Percentiles rank a stretch among this genome's conserved stretches.
phyloP scores from a whole-genome alignment of 2,329 filamentous ascomycete species.

The Capronia americana region DNA sequence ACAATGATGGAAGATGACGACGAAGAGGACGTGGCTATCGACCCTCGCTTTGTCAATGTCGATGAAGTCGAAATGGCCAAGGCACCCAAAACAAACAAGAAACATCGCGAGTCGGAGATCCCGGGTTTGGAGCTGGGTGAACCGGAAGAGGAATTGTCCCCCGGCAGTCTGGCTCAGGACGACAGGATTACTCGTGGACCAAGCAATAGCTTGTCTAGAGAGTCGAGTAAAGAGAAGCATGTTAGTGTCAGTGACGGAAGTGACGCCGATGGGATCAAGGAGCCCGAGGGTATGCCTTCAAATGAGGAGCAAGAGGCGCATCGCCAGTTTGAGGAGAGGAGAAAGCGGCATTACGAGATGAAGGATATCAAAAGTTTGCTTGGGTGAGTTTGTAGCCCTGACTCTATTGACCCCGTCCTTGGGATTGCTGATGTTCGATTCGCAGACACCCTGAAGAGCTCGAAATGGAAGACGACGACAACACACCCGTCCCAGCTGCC shows the following conservation, averaged over 20 bases:
- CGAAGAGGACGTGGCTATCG: slow-evolving; percentile 46
- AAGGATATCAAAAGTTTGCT: slow-evolving; percentile 87
- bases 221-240: slow-evolving; percentile 66
- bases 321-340: slow-evolving; percentile 83
- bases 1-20: slow-evolving; percentile 88
- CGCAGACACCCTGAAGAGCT: slow-evolving; percentile 67
- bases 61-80: slow-evolving; percentile 69
- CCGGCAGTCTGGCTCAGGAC: slow-evolving; percentile 47
- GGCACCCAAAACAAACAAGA: slow-evolving; percentile 49
- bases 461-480: slow-evolving; percentile 66
- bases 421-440: slow-evolving; percentile 1
- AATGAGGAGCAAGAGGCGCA: slow-evolving; percentile 88
- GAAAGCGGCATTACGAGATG: slow-evolving; percentile 99
- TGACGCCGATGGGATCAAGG: slow-evolving; percentile 48
- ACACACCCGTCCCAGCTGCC: slow-evolving; percentile 53
- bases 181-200: slow-evolving; percentile 51
- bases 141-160: slow-evolving; percentile 75
- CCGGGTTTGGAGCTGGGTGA: slow-evolving; percentile 91
- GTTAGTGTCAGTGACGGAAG: slow-evolving; percentile 77
- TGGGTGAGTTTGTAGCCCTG: slow-evolving; percentile 61
- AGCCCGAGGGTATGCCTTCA: slow-evolving; percentile 63
- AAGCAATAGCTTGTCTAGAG: slow-evolving; percentile 49
- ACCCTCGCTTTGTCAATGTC: slow-evolving; percentile 42
- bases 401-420: slow-evolving; percentile 6
- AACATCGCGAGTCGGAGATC: slow-evolving; percentile 75